A percentile compares a stretch with the other conserved stretches of the same genome.
Conservation (phyloP, 2,329 filamentous ascomycete species). For the Epichloe gansuensis region DNA sequence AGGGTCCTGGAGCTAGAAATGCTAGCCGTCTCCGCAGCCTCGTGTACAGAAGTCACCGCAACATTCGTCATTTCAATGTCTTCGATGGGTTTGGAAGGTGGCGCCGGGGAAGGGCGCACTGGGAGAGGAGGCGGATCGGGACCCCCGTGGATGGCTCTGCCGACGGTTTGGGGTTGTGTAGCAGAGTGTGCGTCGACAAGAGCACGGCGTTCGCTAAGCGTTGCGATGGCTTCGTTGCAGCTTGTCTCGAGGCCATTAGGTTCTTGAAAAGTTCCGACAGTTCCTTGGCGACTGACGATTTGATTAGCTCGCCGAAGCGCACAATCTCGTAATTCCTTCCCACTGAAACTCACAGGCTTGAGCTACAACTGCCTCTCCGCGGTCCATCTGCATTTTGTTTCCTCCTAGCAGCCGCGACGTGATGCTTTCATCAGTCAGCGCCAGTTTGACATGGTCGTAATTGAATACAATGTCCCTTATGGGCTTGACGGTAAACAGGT, state of each 20-base stretch:
- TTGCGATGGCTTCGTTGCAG: conserved; percentile 58
- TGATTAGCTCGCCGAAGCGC: conserved; percentile 19
- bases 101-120: conserved; percentile 31
- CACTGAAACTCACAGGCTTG: conserved; percentile 55
- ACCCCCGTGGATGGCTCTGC: conserved; percentile 12
- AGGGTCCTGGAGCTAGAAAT: conserved; percentile 40
- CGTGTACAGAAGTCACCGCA: conserved; percentile 18
- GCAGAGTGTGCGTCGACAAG: conserved; percentile 35
- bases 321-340: not conserved
- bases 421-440: conserved; percentile 51
- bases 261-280: conserved; percentile 57
- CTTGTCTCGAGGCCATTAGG: conserved; percentile 50
- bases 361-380: conserved; percentile 49
- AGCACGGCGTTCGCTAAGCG: conserved; percentile 72
- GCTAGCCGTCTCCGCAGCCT: conserved; percentile 29
- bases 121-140: conserved; percentile 36
- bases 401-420: conserved; percentile 64
- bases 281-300: conserved; percentile 57
- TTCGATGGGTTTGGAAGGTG: conserved; percentile 17
- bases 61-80: conserved; percentile 25
- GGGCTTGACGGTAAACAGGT: conserved; percentile 79
- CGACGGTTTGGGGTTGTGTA: conserved; percentile 19
- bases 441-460: conserved; percentile 59
- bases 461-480: conserved; percentile 70
- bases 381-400: conserved; percentile 35